These are phyloP conservation scores for Xylaria sp. DNA, from an alignment of 2,329 filamentous ascomycete species.

Conservation along the genomic window DNA sequence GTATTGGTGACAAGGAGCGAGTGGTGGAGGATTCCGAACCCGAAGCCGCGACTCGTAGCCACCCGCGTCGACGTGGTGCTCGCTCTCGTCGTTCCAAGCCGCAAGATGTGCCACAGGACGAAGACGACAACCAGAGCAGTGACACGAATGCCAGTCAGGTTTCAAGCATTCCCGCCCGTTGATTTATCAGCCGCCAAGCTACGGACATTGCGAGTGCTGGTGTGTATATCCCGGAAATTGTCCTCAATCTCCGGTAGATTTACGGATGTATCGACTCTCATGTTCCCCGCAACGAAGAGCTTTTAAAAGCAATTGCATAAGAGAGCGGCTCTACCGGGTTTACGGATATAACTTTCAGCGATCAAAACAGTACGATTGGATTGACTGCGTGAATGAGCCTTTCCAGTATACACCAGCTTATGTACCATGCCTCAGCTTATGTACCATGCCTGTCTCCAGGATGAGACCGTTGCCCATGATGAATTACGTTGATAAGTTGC, in stretches of 20 bases:
- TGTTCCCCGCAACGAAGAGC: not conserved
- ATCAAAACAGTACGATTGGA: not conserved
- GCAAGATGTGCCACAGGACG: constrained; percentile 7
- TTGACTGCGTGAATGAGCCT: not conserved
- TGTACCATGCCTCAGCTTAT: not conserved
- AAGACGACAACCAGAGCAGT: constrained; percentile 43
- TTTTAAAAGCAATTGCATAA: not conserved
- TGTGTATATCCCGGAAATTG: not conserved
- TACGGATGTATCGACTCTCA: not conserved
- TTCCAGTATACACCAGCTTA: not conserved
- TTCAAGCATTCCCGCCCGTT: constrained; percentile 48
- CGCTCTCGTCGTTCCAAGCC: constrained; percentile 18
- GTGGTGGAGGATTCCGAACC: constrained; percentile 44
- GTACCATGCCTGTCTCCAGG: not conserved
- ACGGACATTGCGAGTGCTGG: not conserved
- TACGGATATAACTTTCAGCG: not conserved
- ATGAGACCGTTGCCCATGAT: not conserved
- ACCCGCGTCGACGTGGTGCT: not conserved
- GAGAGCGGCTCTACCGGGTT: not conserved
- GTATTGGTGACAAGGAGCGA: constrained; percentile 19
- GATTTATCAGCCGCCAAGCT: constrained; percentile 3
- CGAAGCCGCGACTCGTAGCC: constrained; percentile 26
- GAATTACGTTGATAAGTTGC: not conserved
- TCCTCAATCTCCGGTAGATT: not conserved
- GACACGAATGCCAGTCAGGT: constrained; percentile 50